These are phyloP conservation scores for Aspergillus leporis DNA, from an alignment of 495 filamentous ascomycete species.

Conservation along the genomic window DNA sequence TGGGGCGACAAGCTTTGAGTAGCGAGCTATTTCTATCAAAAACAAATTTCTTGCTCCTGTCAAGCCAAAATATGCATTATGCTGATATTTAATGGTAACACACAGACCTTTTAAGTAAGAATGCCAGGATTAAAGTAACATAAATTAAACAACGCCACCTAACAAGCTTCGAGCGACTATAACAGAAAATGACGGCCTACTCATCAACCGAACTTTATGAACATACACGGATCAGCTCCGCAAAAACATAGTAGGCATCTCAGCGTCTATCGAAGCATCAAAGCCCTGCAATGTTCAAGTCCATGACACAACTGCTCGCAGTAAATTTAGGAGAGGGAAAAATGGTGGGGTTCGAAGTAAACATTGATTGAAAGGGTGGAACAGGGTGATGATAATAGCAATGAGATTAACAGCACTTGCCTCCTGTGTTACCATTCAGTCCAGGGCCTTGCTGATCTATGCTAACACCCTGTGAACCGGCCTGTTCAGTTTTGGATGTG, in stretches of 20 bases:
- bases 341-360: background rate
- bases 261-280: background rate
- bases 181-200: background rate
- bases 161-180: slow-evolving; percentile 16
- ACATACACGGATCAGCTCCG: slow-evolving; percentile 3
- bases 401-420: slow-evolving; percentile 80
- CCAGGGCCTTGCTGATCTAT: slow-evolving; percentile 66
- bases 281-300: background rate
- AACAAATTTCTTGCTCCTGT: background rate
- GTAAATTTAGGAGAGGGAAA: background rate
- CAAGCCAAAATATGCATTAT: background rate
- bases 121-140: slow-evolving; percentile 11
- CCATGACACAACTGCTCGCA: background rate
- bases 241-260: background rate
- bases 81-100: background rate
- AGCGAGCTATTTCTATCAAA: background rate
- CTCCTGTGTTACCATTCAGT: slow-evolving; percentile 58
- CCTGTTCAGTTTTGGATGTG: slow-evolving; percentile 75
- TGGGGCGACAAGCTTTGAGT: background rate
- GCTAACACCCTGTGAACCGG: slow-evolving; percentile 64
- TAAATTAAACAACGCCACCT: slow-evolving; percentile 13
- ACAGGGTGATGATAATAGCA: slow-evolving; percentile 19
- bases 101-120: slow-evolving; percentile 2
- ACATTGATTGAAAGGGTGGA: background rate
- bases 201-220: background rate